phyloP scores from a whole-genome alignment of 441 rosid genomes.

The Euphorbia corollata region DNA sequence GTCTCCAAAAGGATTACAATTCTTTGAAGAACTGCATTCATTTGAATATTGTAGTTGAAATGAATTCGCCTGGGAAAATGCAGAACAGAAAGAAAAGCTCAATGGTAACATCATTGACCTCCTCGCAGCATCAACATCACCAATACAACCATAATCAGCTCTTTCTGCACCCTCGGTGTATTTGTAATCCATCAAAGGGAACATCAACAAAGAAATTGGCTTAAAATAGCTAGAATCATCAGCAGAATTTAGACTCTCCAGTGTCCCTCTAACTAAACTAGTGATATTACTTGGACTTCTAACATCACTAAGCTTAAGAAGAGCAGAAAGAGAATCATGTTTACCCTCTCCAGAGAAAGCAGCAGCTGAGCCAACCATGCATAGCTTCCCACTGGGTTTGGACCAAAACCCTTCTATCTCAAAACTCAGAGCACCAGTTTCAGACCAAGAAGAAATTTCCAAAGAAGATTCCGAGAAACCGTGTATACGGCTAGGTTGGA shows the following conservation, averaged over 20 bases:
- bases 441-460: background rate
- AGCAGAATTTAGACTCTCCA: constrained; percentile 38
- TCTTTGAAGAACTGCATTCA: constrained; percentile 22
- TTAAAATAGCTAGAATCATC: constrained; percentile 31
- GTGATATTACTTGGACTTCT: constrained; percentile 33
- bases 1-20: constrained; percentile 24
- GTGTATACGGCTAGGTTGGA: background rate
- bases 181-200: constrained; percentile 27
- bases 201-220: constrained; percentile 43
- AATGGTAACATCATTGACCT: constrained; percentile 19
- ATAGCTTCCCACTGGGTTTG: constrained; percentile 52
- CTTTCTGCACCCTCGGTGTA: constrained; percentile 19
- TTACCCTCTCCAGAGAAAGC: constrained; percentile 25
- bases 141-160: constrained; percentile 18
- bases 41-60: constrained; percentile 22
- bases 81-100: constrained; percentile 22
- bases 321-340: constrained; percentile 26
- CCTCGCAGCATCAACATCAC: constrained; percentile 10
- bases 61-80: background rate
- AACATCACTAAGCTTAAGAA: constrained; percentile 51
- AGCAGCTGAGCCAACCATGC: constrained; percentile 71
- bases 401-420: constrained; percentile 65
- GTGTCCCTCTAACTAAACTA: constrained; percentile 51
- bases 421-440: constrained; percentile 28
- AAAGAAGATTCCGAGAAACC: constrained; percentile 7